Percentiles rank a stretch among this genome's conserved stretches.
phyloP scores from a whole-genome alignment of 1,139 yeast genomes.

The Protomyces lactucae-debilis region DNA sequence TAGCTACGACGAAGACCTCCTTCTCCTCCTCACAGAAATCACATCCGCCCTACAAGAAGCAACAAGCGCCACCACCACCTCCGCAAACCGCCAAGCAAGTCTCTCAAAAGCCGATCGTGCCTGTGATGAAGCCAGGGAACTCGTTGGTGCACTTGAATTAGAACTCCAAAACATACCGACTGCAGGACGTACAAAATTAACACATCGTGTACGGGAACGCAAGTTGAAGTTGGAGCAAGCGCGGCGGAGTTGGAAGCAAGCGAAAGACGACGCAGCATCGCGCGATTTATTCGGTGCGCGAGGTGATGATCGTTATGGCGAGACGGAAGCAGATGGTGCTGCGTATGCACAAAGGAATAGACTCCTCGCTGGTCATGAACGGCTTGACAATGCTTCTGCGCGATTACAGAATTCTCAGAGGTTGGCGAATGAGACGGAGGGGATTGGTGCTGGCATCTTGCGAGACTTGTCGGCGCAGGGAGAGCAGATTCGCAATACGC shows the following conservation, averaged over 20 bases:
- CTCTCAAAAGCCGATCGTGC: conserved; percentile 61
- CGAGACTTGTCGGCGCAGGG: conserved; percentile 87
- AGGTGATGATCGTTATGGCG: conserved; percentile 32
- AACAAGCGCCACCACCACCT: conserved; percentile 1
- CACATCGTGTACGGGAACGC: conserved; percentile 66
- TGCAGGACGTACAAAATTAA: conserved; percentile 59
- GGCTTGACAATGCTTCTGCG: conserved; percentile 77
- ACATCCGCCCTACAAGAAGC: conserved; percentile 6
- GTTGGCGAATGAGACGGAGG: conserved; percentile 86
- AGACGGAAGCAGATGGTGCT: conserved; percentile 42
- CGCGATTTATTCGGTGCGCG: conserved; percentile 59
- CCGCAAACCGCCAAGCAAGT: conserved; percentile 48
- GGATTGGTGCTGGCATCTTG: conserved; percentile 83
- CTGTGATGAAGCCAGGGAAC: conserved; percentile 72
- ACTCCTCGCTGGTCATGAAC: conserved; percentile 68
- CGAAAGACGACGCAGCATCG: background rate
- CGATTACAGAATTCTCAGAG: conserved; percentile 83
- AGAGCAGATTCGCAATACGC: conserved; percentile 79
- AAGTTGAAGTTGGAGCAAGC: conserved; percentile 38
- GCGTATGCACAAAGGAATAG: conserved; percentile 73
- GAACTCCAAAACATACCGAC: conserved; percentile 80
- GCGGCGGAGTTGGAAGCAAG: conserved; percentile 29
- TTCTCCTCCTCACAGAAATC: conserved; percentile 12
- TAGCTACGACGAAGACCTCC: conserved; percentile 21
- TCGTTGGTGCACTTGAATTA: conserved; percentile 58